Evolutionary conservation across 495 filamentous ascomycete species (phyloP), one percentile per base, ranked within the genome.

Genomic region (Xylaria scruposa): DNA sequence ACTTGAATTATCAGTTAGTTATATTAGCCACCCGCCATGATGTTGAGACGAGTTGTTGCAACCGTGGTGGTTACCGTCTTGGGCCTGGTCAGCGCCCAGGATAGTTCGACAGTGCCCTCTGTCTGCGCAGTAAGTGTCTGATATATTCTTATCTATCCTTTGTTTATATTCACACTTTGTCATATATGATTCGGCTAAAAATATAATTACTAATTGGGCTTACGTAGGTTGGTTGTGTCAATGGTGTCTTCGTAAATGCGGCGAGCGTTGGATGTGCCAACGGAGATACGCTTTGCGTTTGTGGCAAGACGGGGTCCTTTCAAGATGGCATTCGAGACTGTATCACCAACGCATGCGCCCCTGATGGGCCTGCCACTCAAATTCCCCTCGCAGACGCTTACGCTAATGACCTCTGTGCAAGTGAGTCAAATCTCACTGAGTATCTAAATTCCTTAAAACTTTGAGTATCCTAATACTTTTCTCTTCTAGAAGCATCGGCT

Each of bases 301-400:
- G 77, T 36, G 70, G 64, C 66, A 69, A 78, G 51, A 60, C 69
- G 17, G 49, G 51, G 1, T 64, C 47, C 6, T 75, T 77, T n/a
- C 29, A 71, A 4, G 73, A 72, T 42, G 78, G 78, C 7, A 79
- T 79, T 54, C 73, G 72, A 10, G 76, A 79, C 31, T 79, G 78
- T 62, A 72, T 76, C 26, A 68, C 65, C 44, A 47, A 68, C n/a
- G 73, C 70, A 2, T 79, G 78, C 31, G 63, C 53, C 3, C 15
- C n/a, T 29, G 78, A 70, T 2, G 64, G 53, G 7, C 66, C 70
- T 1, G 71, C 59, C 6, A 54, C 62, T 12, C 76, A 78, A 56
- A 73, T 76, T 13, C 73, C 76, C 0, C 65, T 79, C 12, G 65
- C 63, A 0, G 24, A 73, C 5, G 42, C 67, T 10, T 82, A 79